A percentile compares a stretch with the other conserved stretches of the same genome.
phyloP scores from a whole-genome alignment of 495 filamentous ascomycete genomes.

The Collariella sp. region DNA sequence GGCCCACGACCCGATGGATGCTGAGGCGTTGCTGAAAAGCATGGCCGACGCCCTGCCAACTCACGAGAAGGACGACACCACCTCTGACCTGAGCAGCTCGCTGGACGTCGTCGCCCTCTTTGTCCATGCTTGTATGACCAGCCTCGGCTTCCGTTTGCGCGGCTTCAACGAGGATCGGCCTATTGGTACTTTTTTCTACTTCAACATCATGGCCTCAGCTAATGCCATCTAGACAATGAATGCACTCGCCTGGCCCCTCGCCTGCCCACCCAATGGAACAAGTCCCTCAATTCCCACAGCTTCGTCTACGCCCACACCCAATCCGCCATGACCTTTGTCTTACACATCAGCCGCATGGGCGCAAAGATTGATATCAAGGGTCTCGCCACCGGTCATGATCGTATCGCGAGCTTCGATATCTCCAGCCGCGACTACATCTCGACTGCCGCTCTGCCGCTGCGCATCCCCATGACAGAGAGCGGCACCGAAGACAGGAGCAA shows the following conservation, averaged over 20 bases:
- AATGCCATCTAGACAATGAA: slow-evolving; percentile 27
- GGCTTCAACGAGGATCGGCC: slow-evolving; percentile 73
- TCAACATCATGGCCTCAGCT: background rate
- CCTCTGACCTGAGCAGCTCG: slow-evolving; percentile 59
- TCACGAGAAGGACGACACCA: slow-evolving; percentile 40
- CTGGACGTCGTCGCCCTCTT: slow-evolving; percentile 83
- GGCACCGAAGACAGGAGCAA: slow-evolving; percentile 36
- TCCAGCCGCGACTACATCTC: slow-evolving; percentile 67
- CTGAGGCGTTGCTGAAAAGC: slow-evolving; percentile 37
- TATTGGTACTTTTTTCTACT: slow-evolving; percentile 41
- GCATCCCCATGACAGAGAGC: slow-evolving; percentile 30
- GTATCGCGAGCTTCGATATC: slow-evolving; percentile 69
- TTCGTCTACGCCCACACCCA: slow-evolving; percentile 90
- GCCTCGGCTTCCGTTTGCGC: slow-evolving; percentile 71
- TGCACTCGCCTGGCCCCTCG: slow-evolving; percentile 41
- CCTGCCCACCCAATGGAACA: slow-evolving; percentile 76
- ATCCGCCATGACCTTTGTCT: slow-evolving; percentile 73
- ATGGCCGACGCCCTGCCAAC: slow-evolving; percentile 53
- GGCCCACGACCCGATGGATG: slow-evolving; percentile 30
- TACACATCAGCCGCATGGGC: slow-evolving; percentile 76
- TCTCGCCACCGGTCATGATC: slow-evolving; percentile 69
- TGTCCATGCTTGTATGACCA: slow-evolving; percentile 72
- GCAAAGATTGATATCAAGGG: slow-evolving; percentile 75
- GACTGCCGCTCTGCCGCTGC: slow-evolving; percentile 37
- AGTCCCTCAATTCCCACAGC: slow-evolving; percentile 52